These are phyloP conservation scores for Zygoascus hellenicus DNA, from an alignment of 1,139 yeast genomes.

Conservation along the genomic window DNA sequence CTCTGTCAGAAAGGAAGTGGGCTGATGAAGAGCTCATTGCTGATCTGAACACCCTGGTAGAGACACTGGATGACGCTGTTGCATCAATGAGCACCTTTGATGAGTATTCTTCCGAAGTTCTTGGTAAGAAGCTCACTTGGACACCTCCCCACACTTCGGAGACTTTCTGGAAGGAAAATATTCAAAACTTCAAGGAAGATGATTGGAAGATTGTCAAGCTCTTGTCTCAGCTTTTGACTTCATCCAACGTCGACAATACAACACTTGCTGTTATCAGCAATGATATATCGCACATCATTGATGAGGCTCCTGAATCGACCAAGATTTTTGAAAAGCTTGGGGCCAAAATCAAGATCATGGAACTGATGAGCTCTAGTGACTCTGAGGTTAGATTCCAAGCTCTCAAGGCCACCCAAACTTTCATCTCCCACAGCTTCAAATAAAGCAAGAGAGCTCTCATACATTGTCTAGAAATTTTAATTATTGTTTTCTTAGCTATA, in stretches of 20 bases:
- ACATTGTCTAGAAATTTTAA: background rate
- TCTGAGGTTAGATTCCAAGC: slow-evolving; percentile 93
- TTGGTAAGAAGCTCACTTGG: slow-evolving; percentile 74
- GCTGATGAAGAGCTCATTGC: slow-evolving; percentile 85
- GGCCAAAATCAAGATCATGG: slow-evolving; percentile 76
- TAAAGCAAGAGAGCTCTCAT: slow-evolving; percentile 8
- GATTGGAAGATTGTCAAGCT: slow-evolving; percentile 67
- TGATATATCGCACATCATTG: slow-evolving; percentile 71
- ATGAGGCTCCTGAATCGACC: slow-evolving; percentile 52
- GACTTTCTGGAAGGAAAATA: slow-evolving; percentile 86
- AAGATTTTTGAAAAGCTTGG: slow-evolving; percentile 46
- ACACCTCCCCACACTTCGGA: slow-evolving; percentile 87
- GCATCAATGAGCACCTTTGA: slow-evolving; percentile 84
- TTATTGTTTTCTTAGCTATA: slow-evolving; percentile 1
- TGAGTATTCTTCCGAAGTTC: slow-evolving; percentile 82
- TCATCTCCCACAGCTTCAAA: slow-evolving; percentile 68
- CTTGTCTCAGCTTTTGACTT: slow-evolving; percentile 37
- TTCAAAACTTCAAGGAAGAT: slow-evolving; percentile 66
- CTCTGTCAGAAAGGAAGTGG: slow-evolving; percentile 81
- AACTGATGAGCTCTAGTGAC: slow-evolving; percentile 73
- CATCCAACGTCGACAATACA: slow-evolving; percentile 28
- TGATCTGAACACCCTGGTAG: slow-evolving; percentile 58
- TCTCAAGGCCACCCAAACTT: slow-evolving; percentile 83
- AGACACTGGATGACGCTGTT: slow-evolving; percentile 62
- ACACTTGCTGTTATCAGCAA: slow-evolving; percentile 55